Percentiles rank a stretch among this genome's conserved stretches.
phyloP scores from a whole-genome alignment of 768 basidiomycete genomes.

The Hysterangium stoloniferum region DNA sequence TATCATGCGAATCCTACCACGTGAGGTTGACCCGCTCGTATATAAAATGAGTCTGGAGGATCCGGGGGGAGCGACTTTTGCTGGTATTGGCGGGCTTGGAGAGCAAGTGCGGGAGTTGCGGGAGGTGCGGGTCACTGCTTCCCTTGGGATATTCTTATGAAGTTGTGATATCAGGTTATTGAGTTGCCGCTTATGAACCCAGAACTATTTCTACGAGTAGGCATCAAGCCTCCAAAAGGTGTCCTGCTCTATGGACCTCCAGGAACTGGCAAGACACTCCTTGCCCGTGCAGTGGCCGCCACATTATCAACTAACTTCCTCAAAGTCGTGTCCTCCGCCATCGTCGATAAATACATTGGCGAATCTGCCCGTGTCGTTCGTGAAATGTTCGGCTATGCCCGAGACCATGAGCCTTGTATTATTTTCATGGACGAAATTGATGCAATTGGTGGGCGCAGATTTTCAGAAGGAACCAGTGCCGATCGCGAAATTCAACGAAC shows the following conservation, averaged over 20 bases:
- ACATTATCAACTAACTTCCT: slow-evolving; percentile 94
- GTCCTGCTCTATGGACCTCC: slow-evolving; percentile 95
- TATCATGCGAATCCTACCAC: slow-evolving; percentile 95
- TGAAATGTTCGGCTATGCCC: slow-evolving; percentile 98
- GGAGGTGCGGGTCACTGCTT: slow-evolving; percentile 48
- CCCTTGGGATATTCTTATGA: background rate
- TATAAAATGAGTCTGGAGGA: slow-evolving; percentile 99
- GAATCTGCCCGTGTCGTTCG: slow-evolving; percentile 93
- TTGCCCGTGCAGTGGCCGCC: slow-evolving; percentile 93
- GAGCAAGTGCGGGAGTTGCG: slow-evolving; percentile 96
- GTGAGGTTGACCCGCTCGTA: slow-evolving; percentile 95
- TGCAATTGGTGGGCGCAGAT: slow-evolving; percentile 87
- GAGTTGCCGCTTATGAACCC: slow-evolving; percentile 92
- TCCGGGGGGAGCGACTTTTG: slow-evolving; percentile 90
- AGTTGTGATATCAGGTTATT: slow-evolving; percentile 56
- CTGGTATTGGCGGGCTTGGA: slow-evolving; percentile 90
- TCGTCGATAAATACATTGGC: slow-evolving; percentile 97
- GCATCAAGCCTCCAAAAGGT: slow-evolving; percentile 94
- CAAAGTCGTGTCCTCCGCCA: slow-evolving; percentile 97
- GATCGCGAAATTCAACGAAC: slow-evolving; percentile 99
- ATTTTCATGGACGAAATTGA: slow-evolving; percentile 99
- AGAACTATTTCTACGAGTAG: slow-evolving; percentile 90
- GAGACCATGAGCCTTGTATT: slow-evolving; percentile 96
- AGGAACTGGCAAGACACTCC: slow-evolving; percentile 92
- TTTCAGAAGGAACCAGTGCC: slow-evolving; percentile 94